Conservation (phyloP, 148 eudicot genomes). For the Salicornia ramosissima region DNA sequence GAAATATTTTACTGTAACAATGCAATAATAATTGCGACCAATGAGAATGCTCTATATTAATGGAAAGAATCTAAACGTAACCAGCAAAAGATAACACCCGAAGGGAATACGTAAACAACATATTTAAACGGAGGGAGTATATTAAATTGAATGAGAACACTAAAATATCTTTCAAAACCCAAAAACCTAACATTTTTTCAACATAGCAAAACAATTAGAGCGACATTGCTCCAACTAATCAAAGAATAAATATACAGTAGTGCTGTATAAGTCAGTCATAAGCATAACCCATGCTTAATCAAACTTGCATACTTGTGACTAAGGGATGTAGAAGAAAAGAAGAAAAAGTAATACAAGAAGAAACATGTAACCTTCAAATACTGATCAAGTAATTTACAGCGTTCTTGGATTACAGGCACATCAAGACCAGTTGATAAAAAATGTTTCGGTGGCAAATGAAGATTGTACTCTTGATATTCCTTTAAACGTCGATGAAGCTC, state of each 20-base stretch:
- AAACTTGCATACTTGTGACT: neutral
- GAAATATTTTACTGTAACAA: too few relatives aligned
- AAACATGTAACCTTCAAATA: conserved; percentile 67
- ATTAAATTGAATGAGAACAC: neutral
- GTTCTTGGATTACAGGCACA: conserved; percentile 79
- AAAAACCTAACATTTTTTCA: conserved; percentile 5
- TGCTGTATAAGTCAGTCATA: too few relatives aligned
- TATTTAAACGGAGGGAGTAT: too few relatives aligned
- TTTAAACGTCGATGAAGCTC: conserved; percentile 93
- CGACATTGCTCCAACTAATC: neutral
- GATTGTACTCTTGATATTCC: conserved; percentile 81
- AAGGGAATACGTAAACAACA: too few relatives aligned
- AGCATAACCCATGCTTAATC: neutral
- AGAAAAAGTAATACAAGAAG: conserved; percentile 6
- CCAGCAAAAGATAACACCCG: too few relatives aligned
- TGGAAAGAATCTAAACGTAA: too few relatives aligned
- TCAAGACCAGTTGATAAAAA: conserved; percentile 90
- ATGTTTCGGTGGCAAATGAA: conserved; percentile 96
- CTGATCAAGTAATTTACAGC: conserved; percentile 81
- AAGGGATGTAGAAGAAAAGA: neutral
- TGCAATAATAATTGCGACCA: too few relatives aligned
- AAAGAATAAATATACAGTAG: neutral
- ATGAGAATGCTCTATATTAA: too few relatives aligned
- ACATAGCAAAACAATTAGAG: conserved; percentile 1
- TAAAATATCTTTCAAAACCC: neutral